Percentiles rank a stretch among this genome's conserved stretches.
These are phyloP conservation scores for Falciphora oryzae DNA, from an alignment of 2,329 filamentous ascomycete genomes.

Conservation along the genomic window DNA sequence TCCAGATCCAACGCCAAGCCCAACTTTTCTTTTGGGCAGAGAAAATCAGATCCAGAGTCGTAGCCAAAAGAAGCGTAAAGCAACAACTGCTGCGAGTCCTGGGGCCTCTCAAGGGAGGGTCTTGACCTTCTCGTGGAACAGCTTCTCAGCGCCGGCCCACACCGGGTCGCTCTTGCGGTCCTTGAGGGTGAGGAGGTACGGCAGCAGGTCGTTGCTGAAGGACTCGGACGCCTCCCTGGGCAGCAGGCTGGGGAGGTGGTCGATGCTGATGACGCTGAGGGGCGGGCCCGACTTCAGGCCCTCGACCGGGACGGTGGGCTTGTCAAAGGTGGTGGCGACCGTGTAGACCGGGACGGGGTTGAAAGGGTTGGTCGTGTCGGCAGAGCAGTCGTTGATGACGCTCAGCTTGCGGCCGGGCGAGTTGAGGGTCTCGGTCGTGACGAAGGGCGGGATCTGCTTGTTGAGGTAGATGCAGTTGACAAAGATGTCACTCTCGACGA, in stretches of 20 bases:
- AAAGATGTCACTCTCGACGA: conserved; percentile 69
- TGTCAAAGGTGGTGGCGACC: conserved; percentile 78
- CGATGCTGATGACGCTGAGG: conserved; percentile 79
- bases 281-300: conserved; percentile 50
- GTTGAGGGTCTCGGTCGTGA: conserved; percentile 64
- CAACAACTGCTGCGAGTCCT: too few relatives aligned
- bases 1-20: too few relatives aligned
- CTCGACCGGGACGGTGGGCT: conserved; percentile 75
- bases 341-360: conserved; percentile 74
- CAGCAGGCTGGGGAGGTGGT: conserved; percentile 77
- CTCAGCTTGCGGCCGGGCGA: conserved; percentile 64
- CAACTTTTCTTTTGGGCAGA: too few relatives aligned
- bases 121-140: conserved; percentile 74
- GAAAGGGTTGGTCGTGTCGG: conserved; percentile 68
- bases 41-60: too few relatives aligned
- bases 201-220: conserved; percentile 73
- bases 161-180: conserved; percentile 66
- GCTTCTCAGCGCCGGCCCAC: conserved; percentile 79
- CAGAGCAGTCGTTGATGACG: conserved; percentile 75
- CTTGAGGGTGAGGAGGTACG: conserved; percentile 71
- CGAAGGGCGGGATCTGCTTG: conserved; percentile 72
- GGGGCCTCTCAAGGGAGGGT: conserved; percentile 12
- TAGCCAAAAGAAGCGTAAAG: too few relatives aligned
- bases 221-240: conserved; percentile 80
- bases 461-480: conserved; percentile 85